phyloP scores from a whole-genome alignment of 2,329 filamentous ascomycete genomes.

The Pseudogymnoascus sp. region DNA sequence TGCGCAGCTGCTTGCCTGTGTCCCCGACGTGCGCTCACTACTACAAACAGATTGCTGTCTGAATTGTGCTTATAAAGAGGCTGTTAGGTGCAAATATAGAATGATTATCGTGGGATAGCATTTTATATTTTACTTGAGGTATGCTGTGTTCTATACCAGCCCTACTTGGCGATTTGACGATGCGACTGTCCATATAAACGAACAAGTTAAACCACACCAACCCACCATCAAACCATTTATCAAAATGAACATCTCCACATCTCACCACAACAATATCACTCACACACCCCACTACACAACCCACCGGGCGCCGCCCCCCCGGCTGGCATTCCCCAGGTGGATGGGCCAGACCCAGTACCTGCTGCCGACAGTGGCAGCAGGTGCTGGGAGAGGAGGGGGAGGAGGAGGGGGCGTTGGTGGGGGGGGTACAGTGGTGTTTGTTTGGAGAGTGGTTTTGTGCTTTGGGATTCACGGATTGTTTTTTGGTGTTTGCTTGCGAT shows the following conservation, averaged over 20 bases:
- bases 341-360: conserved; percentile 7
- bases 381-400: too few species aligned
- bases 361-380: too few species aligned
- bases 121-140: not conserved
- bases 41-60: not conserved
- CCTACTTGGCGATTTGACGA: not conserved
- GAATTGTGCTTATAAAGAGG: not conserved
- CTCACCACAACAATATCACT: not conserved
- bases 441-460: too few species aligned
- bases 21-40: not conserved
- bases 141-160: not conserved
- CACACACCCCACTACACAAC: not conserved
- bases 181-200: not conserved
- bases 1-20: not conserved
- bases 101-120: not conserved
- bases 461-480: too few species aligned
- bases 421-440: too few species aligned
- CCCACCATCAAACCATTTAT: not conserved
- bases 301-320: conserved; percentile 25
- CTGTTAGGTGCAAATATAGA: not conserved
- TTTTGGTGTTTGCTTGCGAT: too few species aligned
- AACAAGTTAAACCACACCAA: not conserved
- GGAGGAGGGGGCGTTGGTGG: too few species aligned
- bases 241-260: not conserved
- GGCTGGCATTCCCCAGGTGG: conserved; percentile 9